Percentiles rank a stretch among this genome's conserved stretches.
These are phyloP conservation scores for Suillus spraguei DNA, from an alignment of 768 basidiomycete genomes.

Conservation along the genomic window DNA sequence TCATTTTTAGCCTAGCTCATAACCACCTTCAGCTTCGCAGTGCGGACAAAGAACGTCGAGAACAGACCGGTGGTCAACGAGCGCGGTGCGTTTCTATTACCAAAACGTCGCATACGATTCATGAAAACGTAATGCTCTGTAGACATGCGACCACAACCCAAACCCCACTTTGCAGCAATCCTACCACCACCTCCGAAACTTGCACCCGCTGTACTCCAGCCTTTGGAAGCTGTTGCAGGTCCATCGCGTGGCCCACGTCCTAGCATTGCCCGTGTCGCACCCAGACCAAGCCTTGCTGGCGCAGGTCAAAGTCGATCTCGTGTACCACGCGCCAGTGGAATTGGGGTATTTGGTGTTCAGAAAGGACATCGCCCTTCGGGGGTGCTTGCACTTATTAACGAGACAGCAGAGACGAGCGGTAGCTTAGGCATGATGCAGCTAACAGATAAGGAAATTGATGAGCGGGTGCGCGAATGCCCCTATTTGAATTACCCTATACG, in stretches of 20 bases:
- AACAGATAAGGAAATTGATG: constrained; percentile 75
- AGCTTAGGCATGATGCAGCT: constrained; percentile 28
- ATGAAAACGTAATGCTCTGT: not conserved
- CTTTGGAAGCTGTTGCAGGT: constrained; percentile 27
- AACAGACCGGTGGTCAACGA: constrained; percentile 82
- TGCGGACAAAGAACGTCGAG: constrained; percentile 84
- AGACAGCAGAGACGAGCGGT: constrained; percentile 19
- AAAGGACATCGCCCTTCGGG: constrained; percentile 22
- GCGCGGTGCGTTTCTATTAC: constrained; percentile 49
- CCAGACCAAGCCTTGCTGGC: constrained; percentile 9
- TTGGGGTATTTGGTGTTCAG: constrained; percentile 24
- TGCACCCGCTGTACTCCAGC: constrained; percentile 48
- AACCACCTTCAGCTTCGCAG: constrained; percentile 63
- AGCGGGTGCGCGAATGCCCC: constrained; percentile 49
- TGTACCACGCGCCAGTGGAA: constrained; percentile 33
- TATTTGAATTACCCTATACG: not conserved
- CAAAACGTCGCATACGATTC: not conserved
- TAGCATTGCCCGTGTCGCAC: not conserved
- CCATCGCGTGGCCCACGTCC: constrained; percentile 30
- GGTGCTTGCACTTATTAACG: constrained; percentile 14
- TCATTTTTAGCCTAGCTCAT: not conserved
- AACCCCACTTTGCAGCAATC: constrained; percentile 67
- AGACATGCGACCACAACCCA: constrained; percentile 63
- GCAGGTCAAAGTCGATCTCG: constrained; percentile 22
- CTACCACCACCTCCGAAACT: constrained; percentile 48